These are phyloP conservation scores for Colletotrichum euphorbiae DNA, from an alignment of 2,329 filamentous ascomycete genomes.

Conservation along the genomic window DNA sequence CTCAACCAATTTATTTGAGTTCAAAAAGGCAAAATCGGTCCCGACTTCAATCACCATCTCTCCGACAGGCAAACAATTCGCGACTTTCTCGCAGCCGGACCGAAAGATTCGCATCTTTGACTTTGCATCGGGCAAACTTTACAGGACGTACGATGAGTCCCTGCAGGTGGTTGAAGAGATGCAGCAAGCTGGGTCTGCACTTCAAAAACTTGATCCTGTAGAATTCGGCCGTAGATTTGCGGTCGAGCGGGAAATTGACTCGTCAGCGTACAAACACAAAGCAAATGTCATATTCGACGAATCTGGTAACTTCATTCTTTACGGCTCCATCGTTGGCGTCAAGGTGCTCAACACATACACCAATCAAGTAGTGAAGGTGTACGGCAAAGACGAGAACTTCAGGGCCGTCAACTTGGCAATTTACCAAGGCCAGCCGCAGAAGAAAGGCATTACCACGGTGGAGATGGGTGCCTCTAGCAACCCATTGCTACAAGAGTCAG, in stretches of 20 bases:
- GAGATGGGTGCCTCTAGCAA: conserved; percentile 98
- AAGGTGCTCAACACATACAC: conserved; percentile 98
- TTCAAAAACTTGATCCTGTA: conserved; percentile 85
- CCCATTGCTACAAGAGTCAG: conserved; percentile 91
- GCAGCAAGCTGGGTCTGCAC: conserved; percentile 91
- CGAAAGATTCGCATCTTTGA: conserved; percentile 94
- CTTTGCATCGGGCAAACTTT: conserved; percentile 87
- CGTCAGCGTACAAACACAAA: conserved; percentile 72
- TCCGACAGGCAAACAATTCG: conserved; percentile 86
- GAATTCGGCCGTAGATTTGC: conserved; percentile 92
- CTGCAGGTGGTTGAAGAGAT: conserved; percentile 89
- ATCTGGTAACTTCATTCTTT: conserved; percentile 93
- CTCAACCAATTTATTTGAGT: conserved; percentile 93
- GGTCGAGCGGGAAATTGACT: conserved; percentile 87
- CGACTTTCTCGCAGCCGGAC: conserved; percentile 91
- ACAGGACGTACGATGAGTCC: conserved; percentile 95
- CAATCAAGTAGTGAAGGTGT: conserved; percentile 90
- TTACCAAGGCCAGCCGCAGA: conserved; percentile 95
- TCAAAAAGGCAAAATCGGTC: conserved; percentile 92
- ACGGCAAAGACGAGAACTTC: conserved; percentile 89
- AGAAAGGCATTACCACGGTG: conserved; percentile 91
- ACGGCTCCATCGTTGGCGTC: conserved; percentile 90
- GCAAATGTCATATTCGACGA: conserved; percentile 95
- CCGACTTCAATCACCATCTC: conserved; percentile 87
- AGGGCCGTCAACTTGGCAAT: conserved; percentile 84